Conservation (phyloP, 106 monocot species). For the Xerophyta viscosa region DNA sequence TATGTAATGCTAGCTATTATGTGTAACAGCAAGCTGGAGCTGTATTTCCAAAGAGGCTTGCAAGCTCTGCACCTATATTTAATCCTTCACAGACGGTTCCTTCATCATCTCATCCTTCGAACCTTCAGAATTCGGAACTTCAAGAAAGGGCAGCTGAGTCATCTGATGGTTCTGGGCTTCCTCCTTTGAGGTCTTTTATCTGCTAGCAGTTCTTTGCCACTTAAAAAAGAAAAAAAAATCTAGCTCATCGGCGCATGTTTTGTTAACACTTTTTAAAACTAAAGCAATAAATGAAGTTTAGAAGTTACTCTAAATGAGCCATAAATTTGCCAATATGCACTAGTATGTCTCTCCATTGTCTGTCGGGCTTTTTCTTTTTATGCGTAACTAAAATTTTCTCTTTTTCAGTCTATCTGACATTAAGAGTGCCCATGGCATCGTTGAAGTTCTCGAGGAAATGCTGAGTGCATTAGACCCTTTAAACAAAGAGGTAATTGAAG, state of each 20-base stretch:
- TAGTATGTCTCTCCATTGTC: too few relatives aligned
- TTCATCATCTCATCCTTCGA: conserved; percentile 25
- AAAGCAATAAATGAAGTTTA: too few relatives aligned
- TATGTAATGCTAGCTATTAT: neutral
- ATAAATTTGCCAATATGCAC: too few relatives aligned
- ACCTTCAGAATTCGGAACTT: conserved; percentile 17
- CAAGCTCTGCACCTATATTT: conserved; percentile 38
- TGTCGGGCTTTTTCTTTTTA: too few relatives aligned
- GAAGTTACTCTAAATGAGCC: too few relatives aligned
- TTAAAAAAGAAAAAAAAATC: too few relatives aligned
- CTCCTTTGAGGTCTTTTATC: conserved; percentile 35
- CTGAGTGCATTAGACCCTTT: conserved; percentile 8
- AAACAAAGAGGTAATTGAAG: conserved; percentile 2
- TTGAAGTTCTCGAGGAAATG: conserved; percentile 11
- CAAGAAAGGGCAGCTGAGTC: conserved; percentile 24
- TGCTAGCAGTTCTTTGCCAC: neutral
- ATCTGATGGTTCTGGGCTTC: conserved; percentile 28
- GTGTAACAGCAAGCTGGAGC: conserved; percentile 37
- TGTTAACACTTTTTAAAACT: too few relatives aligned
- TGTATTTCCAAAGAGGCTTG: conserved; percentile 45
- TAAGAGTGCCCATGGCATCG: conserved; percentile 7
- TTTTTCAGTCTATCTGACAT: conserved; percentile 8
- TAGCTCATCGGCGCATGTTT: too few relatives aligned
- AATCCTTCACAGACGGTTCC: conserved; percentile 38
- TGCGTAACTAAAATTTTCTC: neutral